Conservation (phyloP, 768 basidiomycete genomes). For the Leucosporidium creatinivorum region DNA sequence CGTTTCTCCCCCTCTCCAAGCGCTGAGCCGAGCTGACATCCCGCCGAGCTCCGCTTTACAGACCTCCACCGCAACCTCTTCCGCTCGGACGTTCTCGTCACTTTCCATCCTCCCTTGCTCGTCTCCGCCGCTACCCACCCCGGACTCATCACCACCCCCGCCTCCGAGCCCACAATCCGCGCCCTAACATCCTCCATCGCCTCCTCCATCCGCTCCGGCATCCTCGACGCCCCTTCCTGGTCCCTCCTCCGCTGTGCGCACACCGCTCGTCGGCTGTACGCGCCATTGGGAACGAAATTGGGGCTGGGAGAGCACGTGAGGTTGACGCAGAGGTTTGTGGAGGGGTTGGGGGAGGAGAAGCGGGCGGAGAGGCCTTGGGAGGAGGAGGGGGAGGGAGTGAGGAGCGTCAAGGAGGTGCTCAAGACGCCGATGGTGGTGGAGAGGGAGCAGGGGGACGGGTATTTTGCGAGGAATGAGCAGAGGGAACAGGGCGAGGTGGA, state of each 20-base stretch:
- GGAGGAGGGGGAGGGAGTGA: slow-evolving; percentile 1
- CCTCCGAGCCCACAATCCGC: slow-evolving; percentile 48
- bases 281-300: slow-evolving; percentile 80
- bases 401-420: not conserved
- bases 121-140: slow-evolving; percentile 32
- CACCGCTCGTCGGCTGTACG: slow-evolving; percentile 71
- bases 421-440: slow-evolving; percentile 25
- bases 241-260: slow-evolving; percentile 65
- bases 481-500: slow-evolving; percentile 27
- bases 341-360: slow-evolving; percentile 55
- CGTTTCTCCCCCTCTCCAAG: slow-evolving; percentile 46
- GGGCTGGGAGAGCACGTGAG: slow-evolving; percentile 76
- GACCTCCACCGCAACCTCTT: slow-evolving; percentile 75
- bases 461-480: slow-evolving; percentile 5
- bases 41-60: not conserved
- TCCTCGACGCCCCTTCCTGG: slow-evolving; percentile 80
- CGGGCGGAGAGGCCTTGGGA: slow-evolving; percentile 2
- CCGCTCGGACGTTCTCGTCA: slow-evolving; percentile 77
- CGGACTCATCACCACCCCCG: slow-evolving; percentile 15
- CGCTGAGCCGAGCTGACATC: not conserved
- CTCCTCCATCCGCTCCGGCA: slow-evolving; percentile 63
- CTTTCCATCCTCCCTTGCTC: slow-evolving; percentile 42
- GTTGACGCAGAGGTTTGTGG: slow-evolving; percentile 64
- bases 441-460: slow-evolving; percentile 16
- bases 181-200: slow-evolving; percentile 57